Conservation (phyloP, 768 basidiomycete genomes). For the Leccinum barrowsii region DNA sequence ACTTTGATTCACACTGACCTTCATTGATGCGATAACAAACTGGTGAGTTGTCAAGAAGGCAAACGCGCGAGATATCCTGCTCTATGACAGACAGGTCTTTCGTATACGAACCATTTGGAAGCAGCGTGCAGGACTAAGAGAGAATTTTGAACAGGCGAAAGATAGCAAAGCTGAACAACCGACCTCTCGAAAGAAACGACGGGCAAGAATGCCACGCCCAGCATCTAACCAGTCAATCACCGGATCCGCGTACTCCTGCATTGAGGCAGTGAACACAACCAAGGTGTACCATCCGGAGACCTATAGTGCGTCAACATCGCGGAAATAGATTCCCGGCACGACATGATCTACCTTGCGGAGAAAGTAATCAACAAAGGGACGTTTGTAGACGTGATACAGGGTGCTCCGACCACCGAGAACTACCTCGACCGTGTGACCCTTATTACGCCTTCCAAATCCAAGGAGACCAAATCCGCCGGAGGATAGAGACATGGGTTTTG, state of each 20-base stretch:
- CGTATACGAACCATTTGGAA: slow-evolving; percentile 90
- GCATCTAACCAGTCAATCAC: slow-evolving; percentile 99
- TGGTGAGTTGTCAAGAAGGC: slow-evolving; percentile 95
- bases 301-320: slow-evolving; percentile 39
- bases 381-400: slow-evolving; percentile 96
- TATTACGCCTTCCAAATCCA: slow-evolving; percentile 56
- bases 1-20: slow-evolving; percentile 48
- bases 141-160: neutral
- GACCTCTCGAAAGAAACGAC: slow-evolving; percentile 90
- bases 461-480: slow-evolving; percentile 57
- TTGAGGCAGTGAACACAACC: slow-evolving; percentile 97
- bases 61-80: slow-evolving; percentile 86
- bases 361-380: slow-evolving; percentile 96
- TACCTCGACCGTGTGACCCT: slow-evolving; percentile 89
- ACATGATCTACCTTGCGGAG: slow-evolving; percentile 67
- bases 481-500: slow-evolving; percentile 59
- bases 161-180: slow-evolving; percentile 28
- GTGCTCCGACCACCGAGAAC: slow-evolving; percentile 84
- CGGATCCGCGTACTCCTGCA: slow-evolving; percentile 99
- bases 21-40: slow-evolving; percentile 89
- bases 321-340: neutral
- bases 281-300: slow-evolving; percentile 98
- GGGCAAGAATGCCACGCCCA: slow-evolving; percentile 84
- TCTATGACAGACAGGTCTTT: slow-evolving; percentile 91
- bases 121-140: slow-evolving; percentile 81